Evolutionary conservation across 495 filamentous ascomycete species (phyloP).

Genomic region (Podospora didyma): DNA sequence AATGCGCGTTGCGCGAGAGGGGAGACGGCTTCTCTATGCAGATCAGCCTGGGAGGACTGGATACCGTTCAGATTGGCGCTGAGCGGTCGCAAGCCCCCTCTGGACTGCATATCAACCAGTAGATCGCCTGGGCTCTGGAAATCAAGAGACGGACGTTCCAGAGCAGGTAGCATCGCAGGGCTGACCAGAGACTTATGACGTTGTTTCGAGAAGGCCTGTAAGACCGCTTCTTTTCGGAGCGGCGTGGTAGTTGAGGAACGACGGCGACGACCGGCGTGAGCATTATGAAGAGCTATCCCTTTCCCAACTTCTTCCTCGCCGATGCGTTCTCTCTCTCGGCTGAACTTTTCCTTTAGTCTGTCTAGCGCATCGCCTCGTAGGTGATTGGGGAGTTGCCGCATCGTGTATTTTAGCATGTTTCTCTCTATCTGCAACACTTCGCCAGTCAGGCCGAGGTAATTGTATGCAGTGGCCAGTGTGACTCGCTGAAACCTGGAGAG

Average conservation of each 20-base stretch:
- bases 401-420: slow-evolving; percentile 87
- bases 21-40: slow-evolving; percentile 30
- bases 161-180: slow-evolving; percentile 7
- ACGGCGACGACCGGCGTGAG: slow-evolving; percentile 56
- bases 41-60: slow-evolving; percentile 11
- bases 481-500: slow-evolving; percentile 90
- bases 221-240: slow-evolving; percentile 75
- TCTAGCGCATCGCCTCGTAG: slow-evolving; percentile 80
- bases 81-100: slow-evolving; percentile 32
- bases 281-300: slow-evolving; percentile 92
- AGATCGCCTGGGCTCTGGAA: slow-evolving; percentile 72
- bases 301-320: slow-evolving; percentile 82
- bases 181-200: slow-evolving; percentile 30
- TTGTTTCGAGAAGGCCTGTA: slow-evolving; percentile 57
- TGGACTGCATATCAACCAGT: slow-evolving; percentile 70
- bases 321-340: slow-evolving; percentile 76
- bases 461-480: slow-evolving; percentile 88
- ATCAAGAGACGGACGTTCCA: slow-evolving; percentile 32
- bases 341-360: slow-evolving; percentile 90
- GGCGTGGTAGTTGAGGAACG: slow-evolving; percentile 71
- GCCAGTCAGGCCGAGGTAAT: slow-evolving; percentile 84
- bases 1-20: slow-evolving; percentile 59
- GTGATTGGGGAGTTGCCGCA: slow-evolving; percentile 86
- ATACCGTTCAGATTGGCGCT: slow-evolving; percentile 9
- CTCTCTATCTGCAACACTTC: slow-evolving; percentile 90